Evolutionary conservation across 2,329 filamentous ascomycete genomes (phyloP), one percentile per base, ranked within the genome.

Genomic region (Epichloe typhina): DNA sequence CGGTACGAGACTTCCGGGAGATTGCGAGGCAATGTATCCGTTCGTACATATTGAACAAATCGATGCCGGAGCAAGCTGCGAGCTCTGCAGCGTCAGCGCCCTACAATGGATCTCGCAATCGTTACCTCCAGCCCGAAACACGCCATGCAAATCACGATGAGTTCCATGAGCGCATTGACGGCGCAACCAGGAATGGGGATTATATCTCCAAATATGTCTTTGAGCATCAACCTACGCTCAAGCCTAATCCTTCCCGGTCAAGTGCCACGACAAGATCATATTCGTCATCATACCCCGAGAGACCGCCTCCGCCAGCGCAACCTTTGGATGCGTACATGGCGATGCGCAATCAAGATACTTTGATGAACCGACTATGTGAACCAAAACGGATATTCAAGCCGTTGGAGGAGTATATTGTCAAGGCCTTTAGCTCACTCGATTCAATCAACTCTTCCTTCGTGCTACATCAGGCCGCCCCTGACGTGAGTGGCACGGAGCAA

Each of bases 401-500:
- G 5, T 63, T 95, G 13, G 88, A 95, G 66, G 84, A 89, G 54
- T 91, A 93, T 61, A 76, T 95, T 40, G 69, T 81, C 47, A 65
- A 69, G 19, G 84, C 78, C 57, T 86, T 94, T 59, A 76, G 78
- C 50, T 82, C 82, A 0, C 82, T 82, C 57, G 75, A 84, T 49
- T 82, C 77, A 55, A 67, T 95, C n/a, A 94, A 93, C 62, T 72
- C 71, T 13, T 90, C 88, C 0, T 95, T 95, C 61, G 70, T 75
- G 38, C 76, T 76, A 1, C 66, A 58, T 26, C 51, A 70, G 44
- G 74, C 75, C 49, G 64, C 56, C 56, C 23, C 54, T 7, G 52
- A 55, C 15, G 58, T 55, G 51, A 42, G 48, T 12, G 57, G 54
- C 33, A 54, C 56, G 12, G 63, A 64, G 38, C 51, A 57, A 13